Conservation (phyloP, 2,329 filamentous ascomycete species). For the Talaromyces piceae region DNA sequence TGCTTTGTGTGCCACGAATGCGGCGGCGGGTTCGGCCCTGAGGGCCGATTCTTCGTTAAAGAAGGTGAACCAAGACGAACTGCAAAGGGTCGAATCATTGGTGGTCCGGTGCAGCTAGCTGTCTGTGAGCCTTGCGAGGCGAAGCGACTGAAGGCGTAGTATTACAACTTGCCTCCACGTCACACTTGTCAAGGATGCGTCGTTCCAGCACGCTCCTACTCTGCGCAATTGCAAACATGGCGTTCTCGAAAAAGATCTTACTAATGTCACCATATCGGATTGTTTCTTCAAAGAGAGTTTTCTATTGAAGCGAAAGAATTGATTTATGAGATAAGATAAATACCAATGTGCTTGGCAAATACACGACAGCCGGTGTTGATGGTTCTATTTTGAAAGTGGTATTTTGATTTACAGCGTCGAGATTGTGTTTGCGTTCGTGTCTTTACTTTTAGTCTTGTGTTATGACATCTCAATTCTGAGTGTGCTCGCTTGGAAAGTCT, state of each 20-base stretch:
- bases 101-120: constrained; percentile 47
- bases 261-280: too few species aligned
- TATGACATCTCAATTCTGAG: too few species aligned
- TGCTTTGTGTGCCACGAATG: constrained; percentile 81
- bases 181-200: background rate
- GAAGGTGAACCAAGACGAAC: constrained; percentile 44
- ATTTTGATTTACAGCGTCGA: background rate
- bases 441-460: background rate
- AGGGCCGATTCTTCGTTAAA: constrained; percentile 57
- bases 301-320: background rate
- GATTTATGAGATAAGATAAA: background rate
- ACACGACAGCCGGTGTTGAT: background rate
- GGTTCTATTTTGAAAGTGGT: background rate
- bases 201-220: background rate
- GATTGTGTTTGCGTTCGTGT: background rate
- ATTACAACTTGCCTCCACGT: background rate
- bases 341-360: background rate
- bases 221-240: background rate
- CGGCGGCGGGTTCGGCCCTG: constrained; percentile 49
- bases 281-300: too few species aligned
- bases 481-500: too few species aligned
- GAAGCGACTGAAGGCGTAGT: constrained; percentile 52
- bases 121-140: constrained; percentile 58
- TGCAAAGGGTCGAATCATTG: constrained; percentile 40
- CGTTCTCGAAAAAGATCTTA: too few species aligned